Evolutionary conservation across 192 early-diverging fungal species (phyloP).

Genomic region (Backusella psychrophila): DNA sequence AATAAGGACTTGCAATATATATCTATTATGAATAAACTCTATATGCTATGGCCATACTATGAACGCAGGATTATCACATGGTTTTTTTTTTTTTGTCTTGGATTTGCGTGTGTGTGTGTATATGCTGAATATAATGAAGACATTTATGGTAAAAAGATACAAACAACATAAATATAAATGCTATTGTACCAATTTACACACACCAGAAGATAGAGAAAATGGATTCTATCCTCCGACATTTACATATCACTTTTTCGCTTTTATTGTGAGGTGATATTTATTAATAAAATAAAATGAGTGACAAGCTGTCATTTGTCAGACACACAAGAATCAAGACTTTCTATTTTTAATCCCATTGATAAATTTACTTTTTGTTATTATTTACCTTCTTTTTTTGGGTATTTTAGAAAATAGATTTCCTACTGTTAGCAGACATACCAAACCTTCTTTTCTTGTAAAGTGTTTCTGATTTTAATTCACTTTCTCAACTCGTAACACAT

Average conservation of each 20-base stretch:
- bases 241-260: too few species aligned
- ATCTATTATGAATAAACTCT: neutral
- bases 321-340: neutral
- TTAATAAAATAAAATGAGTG: neutral
- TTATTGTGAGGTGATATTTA: neutral
- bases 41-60: neutral
- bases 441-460: neutral
- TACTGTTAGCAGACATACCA: neutral
- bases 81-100: neutral
- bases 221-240: neutral
- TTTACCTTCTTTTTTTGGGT: neutral
- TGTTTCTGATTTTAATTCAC: conserved; percentile 7
- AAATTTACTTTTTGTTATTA: neutral
- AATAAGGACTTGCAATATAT: neutral
- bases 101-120: neutral
- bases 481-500: neutral
- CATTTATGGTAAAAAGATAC: neutral
- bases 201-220: neutral
- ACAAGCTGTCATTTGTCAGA: conserved; percentile 9
- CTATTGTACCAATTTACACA: neutral
- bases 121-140: neutral
- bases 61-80: neutral
- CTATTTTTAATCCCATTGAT: neutral
- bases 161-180: neutral
- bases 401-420: conserved; percentile 5